Evolutionary conservation across 2,329 filamentous ascomycete species (phyloP), one percentile per base, ranked within the genome.

Genomic region (Cercospora berteroae): DNA sequence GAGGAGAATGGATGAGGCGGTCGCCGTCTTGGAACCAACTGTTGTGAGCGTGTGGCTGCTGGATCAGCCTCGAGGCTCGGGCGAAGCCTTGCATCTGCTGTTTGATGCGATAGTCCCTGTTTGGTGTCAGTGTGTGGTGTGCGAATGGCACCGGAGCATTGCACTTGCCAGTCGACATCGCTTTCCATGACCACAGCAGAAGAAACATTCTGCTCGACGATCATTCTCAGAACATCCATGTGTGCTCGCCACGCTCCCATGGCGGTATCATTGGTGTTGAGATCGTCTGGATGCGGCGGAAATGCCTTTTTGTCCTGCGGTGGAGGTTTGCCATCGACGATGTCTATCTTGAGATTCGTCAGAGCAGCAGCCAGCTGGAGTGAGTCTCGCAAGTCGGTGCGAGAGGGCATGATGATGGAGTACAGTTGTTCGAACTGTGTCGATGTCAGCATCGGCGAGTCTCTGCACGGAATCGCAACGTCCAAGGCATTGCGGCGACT

Each of bases 361-460:
- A 84, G 77, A 0, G 80, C 80, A 2, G 83, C 82, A 1, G 81
- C 80, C 7, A 85, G 76, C 2, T 79, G 76, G 71, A 86, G 80
- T 2, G 81, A 79, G 75, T 86, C 83, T 58, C 82, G 80, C 7
- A 84, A 81, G 67, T 87, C 85, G 27, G 80, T 82, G 5, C 85
- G 77, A n/a, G 79, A 78, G 1, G 83, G 82, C 12, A 86, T 78
- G 58, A 83, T 83, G 50, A 87, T 80, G 25, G 83, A 83, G 67
- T 85, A 80, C 16, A 86, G 82, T 58, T 83, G 79, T 31, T 83
- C 77, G 67, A 87, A 86, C 84, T 72, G 36, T 12, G 12, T 33
- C 52, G n/a, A 16, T 7, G 63, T 65, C 59, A 62, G 59, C 16
- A 31, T 44, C 33, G 23, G 23, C 20, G 39, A 12, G 31, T 5